Evolutionary conservation across 495 filamentous ascomycete genomes (phyloP), one percentile per base, ranked within the genome.

Genomic region (Penicillium egyptiacum): DNA sequence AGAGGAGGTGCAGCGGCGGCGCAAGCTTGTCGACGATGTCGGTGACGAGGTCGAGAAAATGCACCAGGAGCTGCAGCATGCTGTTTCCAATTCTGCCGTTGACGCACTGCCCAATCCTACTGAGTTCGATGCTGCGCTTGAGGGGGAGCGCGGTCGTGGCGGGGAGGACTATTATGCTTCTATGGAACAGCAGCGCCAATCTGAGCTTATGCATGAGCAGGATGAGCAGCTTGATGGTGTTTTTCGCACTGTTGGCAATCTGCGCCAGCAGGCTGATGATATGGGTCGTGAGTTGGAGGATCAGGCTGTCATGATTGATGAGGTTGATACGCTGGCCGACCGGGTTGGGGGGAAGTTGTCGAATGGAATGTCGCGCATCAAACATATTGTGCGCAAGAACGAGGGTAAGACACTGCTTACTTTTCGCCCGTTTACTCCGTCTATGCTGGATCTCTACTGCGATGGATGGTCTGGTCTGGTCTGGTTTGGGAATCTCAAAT

Each of bases 231-330:
- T 98, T 7, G 93, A 97, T 71, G 89, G 89, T 4, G 95, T 98
- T 41, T 96, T 90, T 66, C 83, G 85, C 62, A 98, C 94, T 2
- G 94, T 98, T 35, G 92, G 91, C 0, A 96, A 90, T 65, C 67
- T 98, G 65, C 76, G 91, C 50, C 79, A 88, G 69, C 93, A 97
- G 79, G 95, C 95, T 16, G 85, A 94, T 74, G 87, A 88, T 59
- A 98, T 98, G 93, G 92, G 92, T 8, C 76, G 93, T 52, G 94
- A 98, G 74, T 76, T 98, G 46, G 95, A 96, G 71, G 93, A 97
- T 71, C 94, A 98, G 80, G 81, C 76, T 20, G 87, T 89, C 66
- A 76, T 90, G 74, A 77, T 98, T 47, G 86, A 91, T 53, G 84
- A 87, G 52, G 86, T 92, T 49, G 92, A 97, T 75, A 81, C 76